Conservation (phyloP, 352 stramenopile species). For the Phytophthora parvispora region DNA sequence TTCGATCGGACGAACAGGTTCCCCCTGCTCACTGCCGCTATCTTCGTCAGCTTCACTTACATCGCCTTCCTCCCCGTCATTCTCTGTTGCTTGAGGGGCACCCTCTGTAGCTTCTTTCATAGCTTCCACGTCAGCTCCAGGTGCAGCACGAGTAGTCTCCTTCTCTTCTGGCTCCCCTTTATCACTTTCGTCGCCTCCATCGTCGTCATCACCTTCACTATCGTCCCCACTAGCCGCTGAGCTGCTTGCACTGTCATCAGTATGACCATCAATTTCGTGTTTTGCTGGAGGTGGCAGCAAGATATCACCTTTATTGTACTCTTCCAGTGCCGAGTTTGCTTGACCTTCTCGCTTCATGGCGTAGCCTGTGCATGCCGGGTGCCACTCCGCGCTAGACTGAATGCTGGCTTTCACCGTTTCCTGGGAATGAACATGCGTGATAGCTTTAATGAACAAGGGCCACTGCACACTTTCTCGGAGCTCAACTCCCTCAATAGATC, state of each 20-base stretch:
- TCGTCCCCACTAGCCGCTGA: constrained; percentile 72
- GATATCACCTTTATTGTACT: constrained; percentile 62
- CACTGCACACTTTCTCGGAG: constrained; percentile 57
- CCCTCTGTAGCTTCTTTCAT: constrained; percentile 7
- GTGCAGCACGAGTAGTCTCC: not conserved
- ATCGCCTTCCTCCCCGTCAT: constrained; percentile 25
- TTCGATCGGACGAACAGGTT: constrained; percentile 13
- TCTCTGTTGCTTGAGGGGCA: constrained; percentile 11
- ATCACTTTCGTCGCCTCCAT: constrained; percentile 8
- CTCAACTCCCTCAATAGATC: constrained; percentile 67
- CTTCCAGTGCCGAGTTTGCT: constrained; percentile 35
- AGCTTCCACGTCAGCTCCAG: not conserved
- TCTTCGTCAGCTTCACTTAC: constrained; percentile 37
- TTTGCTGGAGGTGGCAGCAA: constrained; percentile 58
- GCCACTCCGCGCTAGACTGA: constrained; percentile 37
- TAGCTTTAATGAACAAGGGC: constrained; percentile 66
- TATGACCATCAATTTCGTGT: constrained; percentile 83
- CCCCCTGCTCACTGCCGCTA: constrained; percentile 21
- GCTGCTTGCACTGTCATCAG: constrained; percentile 78
- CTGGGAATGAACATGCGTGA: constrained; percentile 61
- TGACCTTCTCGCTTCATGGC: constrained; percentile 53
- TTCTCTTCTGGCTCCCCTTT: not conserved
- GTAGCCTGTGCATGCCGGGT: constrained; percentile 61
- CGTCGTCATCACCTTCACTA: constrained; percentile 31
- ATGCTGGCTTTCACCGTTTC: constrained; percentile 26